Conservation (phyloP, 331 rosid genomes). For the Telfairia occidentalis region DNA sequence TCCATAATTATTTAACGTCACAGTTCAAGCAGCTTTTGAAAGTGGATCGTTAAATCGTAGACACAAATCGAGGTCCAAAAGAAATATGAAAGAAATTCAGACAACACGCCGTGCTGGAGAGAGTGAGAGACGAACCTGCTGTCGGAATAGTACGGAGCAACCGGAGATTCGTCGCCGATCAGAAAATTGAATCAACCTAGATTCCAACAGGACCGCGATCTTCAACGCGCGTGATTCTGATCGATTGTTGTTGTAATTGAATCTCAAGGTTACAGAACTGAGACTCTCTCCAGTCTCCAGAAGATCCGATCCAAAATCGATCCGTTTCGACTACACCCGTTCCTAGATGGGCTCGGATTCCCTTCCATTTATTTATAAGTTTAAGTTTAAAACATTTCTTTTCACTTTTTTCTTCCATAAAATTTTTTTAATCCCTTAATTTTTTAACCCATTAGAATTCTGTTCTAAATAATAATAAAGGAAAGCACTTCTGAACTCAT, state of each 20-base stretch:
- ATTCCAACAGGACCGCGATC: neutral
- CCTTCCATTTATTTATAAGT: too few relatives aligned
- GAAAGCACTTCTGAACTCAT: too few relatives aligned
- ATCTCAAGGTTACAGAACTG: neutral
- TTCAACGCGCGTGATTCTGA: neutral
- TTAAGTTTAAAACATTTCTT: too few relatives aligned
- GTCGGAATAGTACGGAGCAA: neutral
- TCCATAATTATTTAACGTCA: neutral
- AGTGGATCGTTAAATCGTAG: neutral
- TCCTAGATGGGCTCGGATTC: too few relatives aligned
- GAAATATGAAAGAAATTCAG: neutral
- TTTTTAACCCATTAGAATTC: too few relatives aligned
- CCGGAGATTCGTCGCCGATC: neutral
- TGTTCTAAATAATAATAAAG: too few relatives aligned
- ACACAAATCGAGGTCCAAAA: neutral
- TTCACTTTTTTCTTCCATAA: too few relatives aligned
- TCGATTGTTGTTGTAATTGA: neutral
- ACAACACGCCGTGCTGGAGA: neutral
- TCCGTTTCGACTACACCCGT: too few relatives aligned
- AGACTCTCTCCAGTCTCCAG: neutral
- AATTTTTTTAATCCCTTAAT: too few relatives aligned
- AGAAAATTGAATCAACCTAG: neutral
- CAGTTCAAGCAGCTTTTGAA: neutral
- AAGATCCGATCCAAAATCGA: constrained; percentile 1
- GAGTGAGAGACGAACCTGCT: constrained; percentile 5